Evolutionary conservation across 371 early-diverging fungal species (phyloP).

Genomic region (Parasitella parasitica): DNA sequence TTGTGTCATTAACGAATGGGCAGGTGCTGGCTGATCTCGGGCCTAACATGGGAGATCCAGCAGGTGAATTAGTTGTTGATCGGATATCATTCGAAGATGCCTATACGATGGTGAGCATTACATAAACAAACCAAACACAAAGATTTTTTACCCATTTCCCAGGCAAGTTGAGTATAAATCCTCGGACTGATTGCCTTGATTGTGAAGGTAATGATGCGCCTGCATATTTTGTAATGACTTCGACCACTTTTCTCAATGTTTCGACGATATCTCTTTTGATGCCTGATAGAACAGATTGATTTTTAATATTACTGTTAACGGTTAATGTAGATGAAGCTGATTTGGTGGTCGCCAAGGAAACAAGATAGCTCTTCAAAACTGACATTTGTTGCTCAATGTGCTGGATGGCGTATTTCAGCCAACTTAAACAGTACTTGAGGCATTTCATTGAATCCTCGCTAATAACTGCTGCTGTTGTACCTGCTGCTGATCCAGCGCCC

Average conservation of each 20-base stretch:
- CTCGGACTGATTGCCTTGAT: conserved; percentile 78
- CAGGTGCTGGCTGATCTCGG: conserved; percentile 20
- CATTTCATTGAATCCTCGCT: conserved; percentile 80
- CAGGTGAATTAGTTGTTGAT: conserved; percentile 45
- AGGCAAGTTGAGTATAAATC: conserved; percentile 85
- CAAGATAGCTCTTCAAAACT: conserved; percentile 64
- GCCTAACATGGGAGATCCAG: conserved; percentile 35
- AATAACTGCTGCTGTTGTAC: conserved; percentile 70
- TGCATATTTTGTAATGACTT: conserved; percentile 85
- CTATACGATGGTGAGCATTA: conserved; percentile 10
- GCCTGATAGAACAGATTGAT: conserved; percentile 50
- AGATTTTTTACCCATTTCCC: conserved; percentile 65
- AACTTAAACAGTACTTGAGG: conserved; percentile 77
- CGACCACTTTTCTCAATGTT: conserved; percentile 84
- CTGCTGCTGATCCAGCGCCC: conserved; percentile 64
- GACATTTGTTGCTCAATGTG: conserved; percentile 81
- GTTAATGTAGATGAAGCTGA: conserved; percentile 2
- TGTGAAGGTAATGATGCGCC: conserved; percentile 83
- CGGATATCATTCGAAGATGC: conserved; percentile 32
- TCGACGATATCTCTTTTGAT: conserved; percentile 83
- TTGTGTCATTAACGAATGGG: conserved; percentile 1
- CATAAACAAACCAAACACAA: background rate
- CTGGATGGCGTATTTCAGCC: conserved; percentile 81
- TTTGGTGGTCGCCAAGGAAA: conserved; percentile 45
- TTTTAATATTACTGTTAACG: conserved; percentile 10